These are phyloP conservation scores for Didymella pinodella DNA, from an alignment of 2,329 filamentous ascomycete genomes.

Conservation along the genomic window DNA sequence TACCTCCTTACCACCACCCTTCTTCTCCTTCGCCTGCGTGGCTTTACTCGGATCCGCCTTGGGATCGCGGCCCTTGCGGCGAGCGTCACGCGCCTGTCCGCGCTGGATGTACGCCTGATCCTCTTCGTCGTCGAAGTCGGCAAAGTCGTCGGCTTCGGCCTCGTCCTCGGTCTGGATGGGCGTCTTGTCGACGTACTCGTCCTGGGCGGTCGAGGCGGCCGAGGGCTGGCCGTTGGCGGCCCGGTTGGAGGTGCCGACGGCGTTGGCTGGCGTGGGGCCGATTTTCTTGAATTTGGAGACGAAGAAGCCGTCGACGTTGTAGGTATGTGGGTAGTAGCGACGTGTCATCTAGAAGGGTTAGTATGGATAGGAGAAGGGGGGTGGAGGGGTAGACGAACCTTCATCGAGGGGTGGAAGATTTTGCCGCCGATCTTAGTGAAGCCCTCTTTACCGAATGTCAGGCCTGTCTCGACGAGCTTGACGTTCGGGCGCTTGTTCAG, in stretches of 20 bases:
- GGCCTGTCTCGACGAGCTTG: conserved; percentile 87
- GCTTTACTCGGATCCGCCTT: conserved; percentile 45
- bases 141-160: conserved; percentile 54
- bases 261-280: conserved; percentile 73
- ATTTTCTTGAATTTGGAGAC: conserved; percentile 97
- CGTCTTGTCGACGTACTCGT: conserved; percentile 69
- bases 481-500: conserved; percentile 92
- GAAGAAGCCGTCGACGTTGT: conserved; percentile 89
- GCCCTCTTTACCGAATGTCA: conserved; percentile 89
- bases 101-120: conserved; percentile 58
- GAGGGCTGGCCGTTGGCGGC: conserved; percentile 43
- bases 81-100: conserved; percentile 52
- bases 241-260: conserved; percentile 49
- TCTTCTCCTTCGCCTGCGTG: conserved; percentile 36
- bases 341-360: conserved; percentile 35
- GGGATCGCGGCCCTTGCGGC: conserved; percentile 59
- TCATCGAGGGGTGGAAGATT: conserved; percentile 85
- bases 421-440: conserved; percentile 93
- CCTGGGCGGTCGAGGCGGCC: conserved; percentile 55
- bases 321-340: conserved; percentile 49
- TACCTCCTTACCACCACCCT: conserved; percentile 28
- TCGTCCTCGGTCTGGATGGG: conserved; percentile 64
- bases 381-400: conserved; percentile 63
- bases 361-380: neutral
- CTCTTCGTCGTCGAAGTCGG: conserved; percentile 60